Conservation (phyloP, 257 asterid species). For the Salvia splendens region DNA sequence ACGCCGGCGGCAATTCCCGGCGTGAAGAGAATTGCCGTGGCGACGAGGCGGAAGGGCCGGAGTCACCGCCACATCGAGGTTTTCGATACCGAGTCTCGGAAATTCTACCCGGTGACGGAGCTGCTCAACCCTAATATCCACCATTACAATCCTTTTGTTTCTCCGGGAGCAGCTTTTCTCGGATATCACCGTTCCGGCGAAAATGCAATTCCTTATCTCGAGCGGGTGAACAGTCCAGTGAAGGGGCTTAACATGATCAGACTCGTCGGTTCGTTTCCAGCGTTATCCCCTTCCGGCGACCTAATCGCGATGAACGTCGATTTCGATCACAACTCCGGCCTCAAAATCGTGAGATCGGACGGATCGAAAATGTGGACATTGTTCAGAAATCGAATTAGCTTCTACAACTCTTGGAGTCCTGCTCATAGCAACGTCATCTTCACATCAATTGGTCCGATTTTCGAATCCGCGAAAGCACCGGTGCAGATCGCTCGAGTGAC, state of each 20-base stretch:
- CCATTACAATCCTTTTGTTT: constrained; percentile 81
- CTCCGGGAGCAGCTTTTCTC: constrained; percentile 44
- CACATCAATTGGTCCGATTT: constrained; percentile 75
- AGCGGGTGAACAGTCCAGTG: constrained; percentile 48
- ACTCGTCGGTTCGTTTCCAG: constrained; percentile 65
- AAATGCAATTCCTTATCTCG: constrained; percentile 46
- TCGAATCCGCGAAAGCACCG: constrained; percentile 40
- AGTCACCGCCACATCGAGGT: constrained; percentile 69
- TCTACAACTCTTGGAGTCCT: constrained; percentile 76
- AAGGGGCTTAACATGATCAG: constrained; percentile 53
- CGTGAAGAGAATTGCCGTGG: constrained; percentile 46
- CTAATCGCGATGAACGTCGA: constrained; percentile 54
- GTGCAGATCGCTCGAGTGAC: constrained; percentile 80
- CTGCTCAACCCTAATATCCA: constrained; percentile 56
- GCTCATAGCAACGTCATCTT: constrained; percentile 56
- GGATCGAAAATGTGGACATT: constrained; percentile 71
- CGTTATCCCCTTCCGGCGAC: constrained; percentile 68
- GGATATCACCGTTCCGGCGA: constrained; percentile 67
- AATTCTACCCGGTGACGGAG: constrained; percentile 59
- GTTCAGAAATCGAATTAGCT: constrained; percentile 48
- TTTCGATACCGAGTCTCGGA: constrained; percentile 44
- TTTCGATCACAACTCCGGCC: constrained; percentile 47
- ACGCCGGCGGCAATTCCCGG: constrained; percentile 64
- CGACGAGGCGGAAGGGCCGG: constrained; percentile 69
- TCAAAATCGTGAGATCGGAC: constrained; percentile 58